Evolutionary conservation across 169 alveolate species (phyloP).

Genomic region (Cryptosporidium ubiquitum): DNA sequence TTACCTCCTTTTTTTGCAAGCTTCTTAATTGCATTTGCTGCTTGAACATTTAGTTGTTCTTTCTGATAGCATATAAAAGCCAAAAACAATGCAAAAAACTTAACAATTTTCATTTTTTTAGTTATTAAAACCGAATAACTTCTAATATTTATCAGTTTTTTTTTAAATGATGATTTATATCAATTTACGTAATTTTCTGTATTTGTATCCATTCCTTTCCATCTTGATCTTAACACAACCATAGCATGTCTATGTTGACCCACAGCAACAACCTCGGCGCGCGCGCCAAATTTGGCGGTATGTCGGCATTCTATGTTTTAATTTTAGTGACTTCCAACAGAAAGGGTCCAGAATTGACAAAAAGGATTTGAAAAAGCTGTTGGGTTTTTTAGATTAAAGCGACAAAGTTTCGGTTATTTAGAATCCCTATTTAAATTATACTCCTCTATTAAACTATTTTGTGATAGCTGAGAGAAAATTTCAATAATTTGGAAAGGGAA

Average conservation of each 20-base stretch:
- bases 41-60: not conserved
- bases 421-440: no score
- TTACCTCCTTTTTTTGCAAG: no score
- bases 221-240: not conserved
- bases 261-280: conserved; percentile 38
- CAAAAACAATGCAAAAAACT: not conserved
- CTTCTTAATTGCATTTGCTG: not conserved
- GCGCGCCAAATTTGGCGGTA: conserved; percentile 12
- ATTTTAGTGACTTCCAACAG: not conserved
- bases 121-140: not conserved
- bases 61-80: not conserved
- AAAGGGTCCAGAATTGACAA: not conserved
- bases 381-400: no score
- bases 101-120: not conserved
- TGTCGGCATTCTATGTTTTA: not conserved
- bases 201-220: not conserved
- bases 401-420: not conserved
- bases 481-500: not conserved
- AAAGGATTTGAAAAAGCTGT: not conserved
- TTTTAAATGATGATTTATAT: not conserved
- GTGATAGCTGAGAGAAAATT: not conserved
- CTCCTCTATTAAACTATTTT: not conserved
- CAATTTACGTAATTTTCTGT: not conserved
- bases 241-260: conserved; percentile 53
- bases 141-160: not conserved